phyloP scores from a whole-genome alignment of 2,329 filamentous ascomycete genomes.

The Aureobasidium sp. region DNA sequence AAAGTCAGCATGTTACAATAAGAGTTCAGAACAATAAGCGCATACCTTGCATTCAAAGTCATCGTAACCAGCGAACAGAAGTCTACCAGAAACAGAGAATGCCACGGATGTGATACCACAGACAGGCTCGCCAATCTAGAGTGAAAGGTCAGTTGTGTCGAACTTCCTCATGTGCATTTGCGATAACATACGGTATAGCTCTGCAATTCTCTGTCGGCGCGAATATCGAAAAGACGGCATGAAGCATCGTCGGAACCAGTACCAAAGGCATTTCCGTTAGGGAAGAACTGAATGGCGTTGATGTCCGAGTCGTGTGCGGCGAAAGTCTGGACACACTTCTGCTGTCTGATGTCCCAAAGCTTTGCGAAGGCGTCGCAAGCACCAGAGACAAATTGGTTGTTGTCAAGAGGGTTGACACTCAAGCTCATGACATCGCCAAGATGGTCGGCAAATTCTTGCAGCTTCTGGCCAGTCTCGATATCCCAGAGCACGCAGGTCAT shows the following conservation, averaged over 20 bases:
- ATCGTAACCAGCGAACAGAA: conserved; percentile 95
- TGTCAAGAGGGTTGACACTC: conserved; percentile 97
- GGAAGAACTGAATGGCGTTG: conserved; percentile 99
- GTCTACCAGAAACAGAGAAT: conserved; percentile 89
- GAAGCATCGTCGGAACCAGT: conserved; percentile 97
- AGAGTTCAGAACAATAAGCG: conserved; percentile 4
- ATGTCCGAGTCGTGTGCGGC: conserved; percentile 98
- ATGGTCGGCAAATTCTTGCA: conserved; percentile 97
- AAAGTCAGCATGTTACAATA: conserved; percentile 20
- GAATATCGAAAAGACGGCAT: conserved; percentile 95
- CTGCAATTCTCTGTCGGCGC: conserved; percentile 76
- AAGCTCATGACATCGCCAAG: conserved; percentile 99
- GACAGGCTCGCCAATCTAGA: conserved; percentile 87
- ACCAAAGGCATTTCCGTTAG: conserved; percentile 95
- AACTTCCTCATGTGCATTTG: too few relatives aligned
- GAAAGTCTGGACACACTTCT: conserved; percentile 97
- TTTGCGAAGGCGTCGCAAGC: conserved; percentile 98
- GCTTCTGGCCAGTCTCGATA: conserved; percentile 94
- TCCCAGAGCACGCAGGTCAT: conserved; percentile 99
- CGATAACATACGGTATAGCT: conserved; percentile 53
- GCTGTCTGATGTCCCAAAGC: conserved; percentile 96
- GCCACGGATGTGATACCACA: conserved; percentile 98
- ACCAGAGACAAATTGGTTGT: conserved; percentile 98
- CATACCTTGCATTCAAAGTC: conserved; percentile 99
- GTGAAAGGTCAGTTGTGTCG: conserved; percentile 20